phyloP scores from a whole-genome alignment of 1,284 basidiomycete species.

The Trametes hirsuta region DNA sequence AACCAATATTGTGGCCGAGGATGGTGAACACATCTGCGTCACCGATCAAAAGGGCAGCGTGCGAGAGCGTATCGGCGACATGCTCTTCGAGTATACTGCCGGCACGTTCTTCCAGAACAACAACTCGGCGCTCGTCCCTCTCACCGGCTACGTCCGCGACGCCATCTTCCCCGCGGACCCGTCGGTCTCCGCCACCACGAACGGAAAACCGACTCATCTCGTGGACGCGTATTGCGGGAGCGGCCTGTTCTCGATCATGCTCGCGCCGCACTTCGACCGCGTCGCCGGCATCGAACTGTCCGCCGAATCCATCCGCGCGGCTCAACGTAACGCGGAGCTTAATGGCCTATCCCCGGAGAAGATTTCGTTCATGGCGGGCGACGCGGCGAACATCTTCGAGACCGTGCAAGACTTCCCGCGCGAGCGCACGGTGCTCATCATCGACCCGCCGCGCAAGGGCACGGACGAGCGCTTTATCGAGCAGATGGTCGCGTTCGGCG shows the following conservation, averaged over 20 bases:
- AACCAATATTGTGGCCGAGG: slow-evolving; percentile 7
- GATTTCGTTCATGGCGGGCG: slow-evolving; percentile 67
- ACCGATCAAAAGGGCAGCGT: slow-evolving; percentile 84
- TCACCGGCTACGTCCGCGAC: slow-evolving; percentile 82
- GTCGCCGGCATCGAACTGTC: slow-evolving; percentile 94
- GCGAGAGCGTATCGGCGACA: slow-evolving; percentile 83
- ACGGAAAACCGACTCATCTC: slow-evolving; percentile 69
- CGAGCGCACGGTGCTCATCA: slow-evolving; percentile 69
- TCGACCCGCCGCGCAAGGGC: slow-evolving; percentile 92
- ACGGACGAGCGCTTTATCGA: slow-evolving; percentile 83
- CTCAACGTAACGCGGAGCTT: slow-evolving; percentile 79
- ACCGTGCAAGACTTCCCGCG: slow-evolving; percentile 71
- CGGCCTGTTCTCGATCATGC: slow-evolving; percentile 90
- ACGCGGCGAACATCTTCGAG: slow-evolving; percentile 71
- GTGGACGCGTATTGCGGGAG: slow-evolving; percentile 93
- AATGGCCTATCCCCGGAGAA: slow-evolving; percentile 61
- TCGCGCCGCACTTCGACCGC: slow-evolving; percentile 76
- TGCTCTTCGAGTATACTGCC: slow-evolving; percentile 87
- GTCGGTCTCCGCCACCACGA: slow-evolving; percentile 9
- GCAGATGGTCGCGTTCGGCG: slow-evolving; percentile 77
- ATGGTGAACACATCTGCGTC: slow-evolving; percentile 73
- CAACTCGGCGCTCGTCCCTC: slow-evolving; percentile 85
- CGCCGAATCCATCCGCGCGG: slow-evolving; percentile 76
- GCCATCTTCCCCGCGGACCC: slow-evolving; percentile 57
- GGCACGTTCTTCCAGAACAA: slow-evolving; percentile 99